These are phyloP conservation scores for Aspergillus clavatus DNA, from an alignment of 2,329 filamentous ascomycete genomes.

Conservation along the genomic window DNA sequence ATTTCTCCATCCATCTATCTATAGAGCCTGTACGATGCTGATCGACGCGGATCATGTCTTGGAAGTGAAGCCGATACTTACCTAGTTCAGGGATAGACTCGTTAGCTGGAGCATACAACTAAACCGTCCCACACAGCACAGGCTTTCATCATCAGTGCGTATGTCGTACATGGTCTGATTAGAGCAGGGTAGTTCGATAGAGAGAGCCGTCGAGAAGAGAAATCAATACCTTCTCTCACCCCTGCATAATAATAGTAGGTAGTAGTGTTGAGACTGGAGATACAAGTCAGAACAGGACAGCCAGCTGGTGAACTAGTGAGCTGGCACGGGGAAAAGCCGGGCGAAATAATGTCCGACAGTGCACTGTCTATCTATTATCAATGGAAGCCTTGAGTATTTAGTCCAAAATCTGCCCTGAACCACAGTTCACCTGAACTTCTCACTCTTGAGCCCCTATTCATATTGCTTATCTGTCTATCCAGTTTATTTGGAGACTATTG, in stretches of 20 bases:
- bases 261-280: no score
- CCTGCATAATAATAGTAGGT: no score
- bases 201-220: no score
- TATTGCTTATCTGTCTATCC: neutral
- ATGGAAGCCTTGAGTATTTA: no score
- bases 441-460: neutral
- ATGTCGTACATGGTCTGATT: neutral
- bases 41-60: neutral
- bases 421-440: no score
- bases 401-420: no score
- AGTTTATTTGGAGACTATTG: no score
- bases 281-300: no score
- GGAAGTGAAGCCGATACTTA: neutral
- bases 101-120: neutral
- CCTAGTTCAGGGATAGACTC: neutral
- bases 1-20: no score
- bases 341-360: slow-evolving; percentile 9
- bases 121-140: neutral
- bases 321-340: slow-evolving; percentile 2
- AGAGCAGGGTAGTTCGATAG: neutral
- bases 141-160: neutral
- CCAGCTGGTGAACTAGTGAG: neutral
- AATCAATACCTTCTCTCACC: no score
- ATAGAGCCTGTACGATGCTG: no score
- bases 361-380: neutral